Evolutionary conservation across 345 rosid species (phyloP).

Genomic region (Aquilaria sinensis): DNA sequence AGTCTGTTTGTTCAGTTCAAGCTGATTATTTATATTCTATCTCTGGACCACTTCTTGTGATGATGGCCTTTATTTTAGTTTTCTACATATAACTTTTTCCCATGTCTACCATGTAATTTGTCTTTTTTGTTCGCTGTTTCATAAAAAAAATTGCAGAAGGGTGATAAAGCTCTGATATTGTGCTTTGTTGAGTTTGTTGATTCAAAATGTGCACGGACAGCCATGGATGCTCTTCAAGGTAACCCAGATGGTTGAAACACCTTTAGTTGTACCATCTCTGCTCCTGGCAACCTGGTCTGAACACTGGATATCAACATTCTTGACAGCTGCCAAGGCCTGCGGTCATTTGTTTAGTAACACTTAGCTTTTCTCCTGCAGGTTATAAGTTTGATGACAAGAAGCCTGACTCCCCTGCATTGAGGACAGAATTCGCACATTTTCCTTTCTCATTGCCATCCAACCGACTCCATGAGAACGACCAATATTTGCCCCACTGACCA

Average conservation of each 20-base stretch:
- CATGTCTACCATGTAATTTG: no score
- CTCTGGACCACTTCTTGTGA: not conserved
- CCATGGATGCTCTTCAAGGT: conserved; percentile 64
- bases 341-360: conserved; percentile 1
- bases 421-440: conserved; percentile 39
- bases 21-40: not conserved
- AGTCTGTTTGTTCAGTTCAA: not conserved
- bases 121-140: not conserved
- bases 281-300: not conserved
- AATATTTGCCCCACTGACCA: conserved; percentile 1
- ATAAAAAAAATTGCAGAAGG: conserved; percentile 28
- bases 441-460: conserved; percentile 35
- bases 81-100: not conserved
- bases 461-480: conserved; percentile 8
- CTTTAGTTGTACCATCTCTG: not conserved
- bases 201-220: conserved; percentile 42
- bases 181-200: conserved; percentile 57
- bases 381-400: conserved; percentile 56
- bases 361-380: conserved; percentile 25
- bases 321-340: not conserved
- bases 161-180: conserved; percentile 43
- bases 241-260: conserved; percentile 1
- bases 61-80: conserved; percentile 1
- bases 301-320: not conserved
- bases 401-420: conserved; percentile 29